phyloP scores from a whole-genome alignment of 139 green algal genomes.

The Choricystis sp. region DNA sequence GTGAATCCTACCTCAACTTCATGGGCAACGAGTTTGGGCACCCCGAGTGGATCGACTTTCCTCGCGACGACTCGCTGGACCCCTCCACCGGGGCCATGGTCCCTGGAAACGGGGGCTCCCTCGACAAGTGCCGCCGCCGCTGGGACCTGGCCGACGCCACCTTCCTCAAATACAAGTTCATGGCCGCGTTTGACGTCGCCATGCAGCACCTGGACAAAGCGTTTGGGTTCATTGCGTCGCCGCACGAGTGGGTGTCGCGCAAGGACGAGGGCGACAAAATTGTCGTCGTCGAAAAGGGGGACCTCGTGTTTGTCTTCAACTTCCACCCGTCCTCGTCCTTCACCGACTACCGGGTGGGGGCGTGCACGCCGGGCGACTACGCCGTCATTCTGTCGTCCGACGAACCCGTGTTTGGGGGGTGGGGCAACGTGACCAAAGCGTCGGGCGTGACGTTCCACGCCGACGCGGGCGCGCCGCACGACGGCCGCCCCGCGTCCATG shows the following conservation, averaged over 20 bases:
- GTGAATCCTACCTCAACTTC: conserved; percentile 93
- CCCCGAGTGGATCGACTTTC: conserved; percentile 99
- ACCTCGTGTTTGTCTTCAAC: conserved; percentile 98
- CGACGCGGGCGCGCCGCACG: conserved; percentile 14
- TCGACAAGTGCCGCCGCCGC: conserved; percentile 86
- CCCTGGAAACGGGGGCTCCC: conserved; percentile 79
- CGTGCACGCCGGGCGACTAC: conserved; percentile 41
- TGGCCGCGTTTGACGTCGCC: conserved; percentile 76
- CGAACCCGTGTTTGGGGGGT: conserved; percentile 79
- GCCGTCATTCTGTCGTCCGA: conserved; percentile 58
- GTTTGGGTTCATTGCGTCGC: conserved; percentile 64
- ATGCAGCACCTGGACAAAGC: conserved; percentile 92
- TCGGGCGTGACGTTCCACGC: conserved; percentile 19
- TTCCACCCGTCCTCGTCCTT: conserved; percentile 84
- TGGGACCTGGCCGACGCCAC: conserved; percentile 81
- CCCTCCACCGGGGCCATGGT: conserved; percentile 68
- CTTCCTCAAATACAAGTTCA: conserved; percentile 78
- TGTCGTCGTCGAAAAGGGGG: conserved; percentile 80
- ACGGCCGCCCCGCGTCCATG: conserved; percentile 52
- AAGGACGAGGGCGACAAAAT: conserved; percentile 89
- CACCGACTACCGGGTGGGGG: conserved; percentile 78
- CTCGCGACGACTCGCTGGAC: conserved; percentile 74
- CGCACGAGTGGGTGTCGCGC: conserved; percentile 57
- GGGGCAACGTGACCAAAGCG: conserved; percentile 66
- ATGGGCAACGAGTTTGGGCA: conserved; percentile 95